A percentile compares a stretch with the other conserved stretches of the same genome.
Evolutionary conservation across 2,329 filamentous ascomycete species (phyloP).

Genomic region (Aspergillus ochraceoroseus): DNA sequence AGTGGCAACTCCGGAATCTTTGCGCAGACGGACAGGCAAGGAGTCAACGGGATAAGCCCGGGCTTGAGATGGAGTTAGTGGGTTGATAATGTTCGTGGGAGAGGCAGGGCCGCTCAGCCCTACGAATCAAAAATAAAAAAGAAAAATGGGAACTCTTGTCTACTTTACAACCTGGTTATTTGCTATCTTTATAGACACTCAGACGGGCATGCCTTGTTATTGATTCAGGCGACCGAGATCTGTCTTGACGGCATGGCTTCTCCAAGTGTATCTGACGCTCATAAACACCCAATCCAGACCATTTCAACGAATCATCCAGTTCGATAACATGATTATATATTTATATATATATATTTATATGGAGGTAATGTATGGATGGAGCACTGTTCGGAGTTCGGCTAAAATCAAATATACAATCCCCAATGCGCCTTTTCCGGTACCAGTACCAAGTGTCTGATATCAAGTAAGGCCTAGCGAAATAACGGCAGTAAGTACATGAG

Average conservation of each 20-base stretch:
- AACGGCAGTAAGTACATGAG: no score
- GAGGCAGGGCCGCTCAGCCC: conserved; percentile 38
- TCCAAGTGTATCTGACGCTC: conserved; percentile 36
- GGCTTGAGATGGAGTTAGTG: conserved; percentile 39
- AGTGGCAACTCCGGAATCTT: conserved; percentile 36
- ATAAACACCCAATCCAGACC: conserved; percentile 36
- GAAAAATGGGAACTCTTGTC: conserved; percentile 31
- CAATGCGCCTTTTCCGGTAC: no score
- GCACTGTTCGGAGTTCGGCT: no score
- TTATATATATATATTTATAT: no score
- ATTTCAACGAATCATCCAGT: conserved; percentile 22
- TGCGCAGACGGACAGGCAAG: conserved; percentile 37
- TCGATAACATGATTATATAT: neutral
- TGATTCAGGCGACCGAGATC: conserved; percentile 22
- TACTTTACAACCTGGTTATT: conserved; percentile 29
- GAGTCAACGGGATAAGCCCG: conserved; percentile 37
- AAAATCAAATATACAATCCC: no score
- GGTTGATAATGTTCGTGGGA: conserved; percentile 41
- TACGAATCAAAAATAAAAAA: conserved; percentile 39
- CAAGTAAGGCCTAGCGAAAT: no score
- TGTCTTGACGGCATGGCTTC: conserved; percentile 29
- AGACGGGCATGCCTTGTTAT: conserved; percentile 25
- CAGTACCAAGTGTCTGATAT: no score
- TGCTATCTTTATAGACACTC: conserved; percentile 24
- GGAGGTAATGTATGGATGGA: no score